Conservation (phyloP, 345 rosid genomes). For the Salix koriyanagi region DNA sequence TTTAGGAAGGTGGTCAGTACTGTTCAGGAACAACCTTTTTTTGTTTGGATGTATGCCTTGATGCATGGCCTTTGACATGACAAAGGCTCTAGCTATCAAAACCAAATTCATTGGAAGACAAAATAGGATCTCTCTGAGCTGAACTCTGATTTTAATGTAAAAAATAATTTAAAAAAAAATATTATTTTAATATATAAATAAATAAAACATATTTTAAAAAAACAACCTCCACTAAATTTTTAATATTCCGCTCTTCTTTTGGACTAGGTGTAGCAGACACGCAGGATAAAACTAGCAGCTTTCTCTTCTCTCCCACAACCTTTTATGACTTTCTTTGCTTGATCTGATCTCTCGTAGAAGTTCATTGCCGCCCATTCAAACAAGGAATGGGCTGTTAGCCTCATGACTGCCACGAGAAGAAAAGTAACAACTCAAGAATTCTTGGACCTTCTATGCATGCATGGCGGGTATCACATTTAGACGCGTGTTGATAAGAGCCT, state of each 20-base stretch:
- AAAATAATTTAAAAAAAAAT: no score
- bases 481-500: slow-evolving; percentile 28
- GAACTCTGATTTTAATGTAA: no score
- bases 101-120: slow-evolving; percentile 25
- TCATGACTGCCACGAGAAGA: background rate
- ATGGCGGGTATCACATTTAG: background rate
- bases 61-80: slow-evolving; percentile 9
- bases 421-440: background rate
- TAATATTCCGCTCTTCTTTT: background rate
- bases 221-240: no score
- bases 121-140: slow-evolving; percentile 5
- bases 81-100: slow-evolving; percentile 3
- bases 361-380: slow-evolving; percentile 25
- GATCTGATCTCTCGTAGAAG: background rate
- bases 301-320: slow-evolving; percentile 3
- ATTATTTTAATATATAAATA: no score
- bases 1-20: no score
- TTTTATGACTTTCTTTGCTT: background rate
- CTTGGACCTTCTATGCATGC: no score
- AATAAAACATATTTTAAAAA: no score
- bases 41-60: no score
- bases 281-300: slow-evolving; percentile 7
- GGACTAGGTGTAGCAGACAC: background rate
- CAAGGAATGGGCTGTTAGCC: slow-evolving; percentile 31
- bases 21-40: no score